Evolutionary conservation across 306 rosid species (phyloP).

Genomic region (Fragaria nilgerrensis): DNA sequence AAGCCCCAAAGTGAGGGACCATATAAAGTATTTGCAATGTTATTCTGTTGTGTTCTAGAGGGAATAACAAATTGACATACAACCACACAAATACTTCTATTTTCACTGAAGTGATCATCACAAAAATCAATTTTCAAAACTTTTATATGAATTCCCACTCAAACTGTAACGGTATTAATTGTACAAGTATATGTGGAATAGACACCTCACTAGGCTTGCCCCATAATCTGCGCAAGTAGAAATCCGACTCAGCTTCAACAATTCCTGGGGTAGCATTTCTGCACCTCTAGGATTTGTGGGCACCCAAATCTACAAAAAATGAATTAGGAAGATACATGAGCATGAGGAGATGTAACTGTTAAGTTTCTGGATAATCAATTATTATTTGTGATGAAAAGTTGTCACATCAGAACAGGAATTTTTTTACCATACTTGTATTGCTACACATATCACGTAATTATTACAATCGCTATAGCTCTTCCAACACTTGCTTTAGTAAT

Average conservation of each 20-base stretch:
- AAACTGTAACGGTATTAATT: background rate
- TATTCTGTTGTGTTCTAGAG: background rate
- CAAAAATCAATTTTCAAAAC: background rate
- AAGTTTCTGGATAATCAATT: background rate
- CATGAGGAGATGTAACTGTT: slow-evolving; percentile 18
- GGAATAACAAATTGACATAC: background rate
- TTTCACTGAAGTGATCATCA: background rate
- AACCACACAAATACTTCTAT: background rate
- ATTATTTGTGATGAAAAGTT: background rate
- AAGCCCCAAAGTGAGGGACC: background rate
- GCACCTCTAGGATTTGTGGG: slow-evolving; percentile 98
- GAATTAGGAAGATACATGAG: background rate
- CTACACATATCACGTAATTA: background rate
- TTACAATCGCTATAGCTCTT: background rate
- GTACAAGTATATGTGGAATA: slow-evolving; percentile 21
- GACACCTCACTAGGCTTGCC: slow-evolving; percentile 89
- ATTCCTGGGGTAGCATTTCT: slow-evolving; percentile 83
- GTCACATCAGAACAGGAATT: background rate
- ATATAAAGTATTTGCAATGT: background rate
- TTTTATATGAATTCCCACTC: background rate
- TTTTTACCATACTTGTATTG: no score
- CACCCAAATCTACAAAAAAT: slow-evolving; percentile 73
- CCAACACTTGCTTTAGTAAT: background rate
- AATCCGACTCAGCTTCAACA: slow-evolving; percentile 76
- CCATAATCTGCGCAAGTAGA: slow-evolving; percentile 89